Conservation (phyloP, 1,284 basidiomycete genomes). For the Leccinum fallax region DNA sequence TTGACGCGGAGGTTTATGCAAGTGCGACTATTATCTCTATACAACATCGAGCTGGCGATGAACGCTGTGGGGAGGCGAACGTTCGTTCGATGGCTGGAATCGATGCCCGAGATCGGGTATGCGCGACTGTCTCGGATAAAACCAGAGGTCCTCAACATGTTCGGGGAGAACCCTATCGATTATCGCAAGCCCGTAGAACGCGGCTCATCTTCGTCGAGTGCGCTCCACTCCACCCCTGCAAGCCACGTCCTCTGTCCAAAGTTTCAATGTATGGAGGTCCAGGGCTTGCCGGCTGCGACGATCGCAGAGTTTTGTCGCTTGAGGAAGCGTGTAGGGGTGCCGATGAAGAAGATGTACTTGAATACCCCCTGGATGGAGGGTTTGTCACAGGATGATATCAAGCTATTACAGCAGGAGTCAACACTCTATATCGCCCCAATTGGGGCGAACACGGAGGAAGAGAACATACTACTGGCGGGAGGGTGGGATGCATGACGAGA, state of each 20-base stretch:
- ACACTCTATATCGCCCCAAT: conserved; percentile 33
- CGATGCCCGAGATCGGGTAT: conserved; percentile 55
- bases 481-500: conserved; percentile 16
- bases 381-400: conserved; percentile 22
- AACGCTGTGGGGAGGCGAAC: conserved; percentile 24
- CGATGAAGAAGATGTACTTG: conserved; percentile 40
- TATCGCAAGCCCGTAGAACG: conserved; percentile 21
- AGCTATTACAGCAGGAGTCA: conserved; percentile 22
- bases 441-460: conserved; percentile 41
- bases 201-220: background rate
- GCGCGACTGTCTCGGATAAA: conserved; percentile 48
- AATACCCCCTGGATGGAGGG: conserved; percentile 26
- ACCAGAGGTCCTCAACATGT: conserved; percentile 43
- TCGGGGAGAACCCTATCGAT: conserved; percentile 43
- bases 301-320: conserved; percentile 32
- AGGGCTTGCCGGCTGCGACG: conserved; percentile 27
- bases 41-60: conserved; percentile 41
- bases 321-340: conserved; percentile 34
- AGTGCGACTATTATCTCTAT: conserved; percentile 53
- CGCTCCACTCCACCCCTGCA: background rate
- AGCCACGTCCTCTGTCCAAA: conserved; percentile 41
- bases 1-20: conserved; percentile 49
- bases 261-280: conserved; percentile 46
- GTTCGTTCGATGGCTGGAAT: conserved; percentile 50
- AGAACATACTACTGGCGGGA: conserved; percentile 36